Conservation (phyloP, 1,284 basidiomycete genomes). For the Golubevia sp. region DNA sequence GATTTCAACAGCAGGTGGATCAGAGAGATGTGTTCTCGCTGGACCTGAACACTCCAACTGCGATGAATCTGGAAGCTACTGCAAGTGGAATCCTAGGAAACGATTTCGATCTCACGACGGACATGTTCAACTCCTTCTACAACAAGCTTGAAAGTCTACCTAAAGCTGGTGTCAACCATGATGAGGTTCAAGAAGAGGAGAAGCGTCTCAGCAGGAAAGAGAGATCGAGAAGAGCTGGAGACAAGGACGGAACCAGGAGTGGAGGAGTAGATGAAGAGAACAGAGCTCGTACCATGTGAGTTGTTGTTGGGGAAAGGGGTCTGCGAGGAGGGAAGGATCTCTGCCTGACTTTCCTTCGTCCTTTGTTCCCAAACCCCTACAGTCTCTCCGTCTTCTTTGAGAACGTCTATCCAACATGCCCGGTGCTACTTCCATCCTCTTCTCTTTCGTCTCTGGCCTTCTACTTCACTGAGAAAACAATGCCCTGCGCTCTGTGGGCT, state of each 20-base stretch:
- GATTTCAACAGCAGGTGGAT: slow-evolving; percentile 14
- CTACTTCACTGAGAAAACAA: slow-evolving; percentile 38
- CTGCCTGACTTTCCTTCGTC: background rate
- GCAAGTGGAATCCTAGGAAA: background rate
- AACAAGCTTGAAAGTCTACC: slow-evolving; percentile 39
- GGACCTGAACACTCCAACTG: background rate
- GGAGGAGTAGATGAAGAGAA: background rate
- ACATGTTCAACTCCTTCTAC: slow-evolving; percentile 18
- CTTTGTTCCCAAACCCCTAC: slow-evolving; percentile 11
- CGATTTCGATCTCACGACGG: background rate
- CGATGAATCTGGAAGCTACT: background rate
- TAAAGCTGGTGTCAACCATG: slow-evolving; percentile 29
- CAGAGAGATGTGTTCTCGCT: background rate
- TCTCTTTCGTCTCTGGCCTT: slow-evolving; percentile 46
- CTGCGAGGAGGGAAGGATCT: background rate
- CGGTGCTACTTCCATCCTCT: slow-evolving; percentile 39
- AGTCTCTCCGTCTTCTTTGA: slow-evolving; percentile 35
- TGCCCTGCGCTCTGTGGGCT: slow-evolving; percentile 36
- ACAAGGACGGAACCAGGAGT: background rate
- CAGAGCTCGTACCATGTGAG: background rate
- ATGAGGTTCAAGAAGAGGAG: background rate
- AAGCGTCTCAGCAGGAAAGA: background rate
- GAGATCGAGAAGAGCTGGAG: background rate
- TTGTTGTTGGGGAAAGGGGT: slow-evolving; percentile 8
- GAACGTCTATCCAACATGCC: slow-evolving; percentile 41